A percentile compares a stretch with the other conserved stretches of the same genome.
Evolutionary conservation across 768 basidiomycete species (phyloP).

Genomic region (Albatrellus ellisii): DNA sequence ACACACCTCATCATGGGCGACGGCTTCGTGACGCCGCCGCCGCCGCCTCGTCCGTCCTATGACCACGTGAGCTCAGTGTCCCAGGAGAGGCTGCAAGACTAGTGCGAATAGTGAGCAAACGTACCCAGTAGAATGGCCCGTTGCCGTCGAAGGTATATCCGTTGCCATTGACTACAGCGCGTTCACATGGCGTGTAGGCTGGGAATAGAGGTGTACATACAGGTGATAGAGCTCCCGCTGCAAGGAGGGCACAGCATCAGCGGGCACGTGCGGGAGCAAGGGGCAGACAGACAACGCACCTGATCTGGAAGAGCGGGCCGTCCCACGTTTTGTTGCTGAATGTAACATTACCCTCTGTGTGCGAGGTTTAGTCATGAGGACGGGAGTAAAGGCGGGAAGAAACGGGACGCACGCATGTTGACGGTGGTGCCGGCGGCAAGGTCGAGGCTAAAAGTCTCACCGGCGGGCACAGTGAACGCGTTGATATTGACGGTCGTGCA

Average conservation of each 20-base stretch:
- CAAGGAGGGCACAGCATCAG: too few relatives aligned
- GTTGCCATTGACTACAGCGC: slow-evolving; percentile 25
- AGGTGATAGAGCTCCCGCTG: too few relatives aligned
- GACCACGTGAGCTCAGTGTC: neutral
- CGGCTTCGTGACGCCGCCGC: slow-evolving; percentile 20
- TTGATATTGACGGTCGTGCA: slow-evolving; percentile 49
- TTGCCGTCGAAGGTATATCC: slow-evolving; percentile 28
- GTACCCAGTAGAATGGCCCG: slow-evolving; percentile 32
- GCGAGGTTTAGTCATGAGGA: neutral
- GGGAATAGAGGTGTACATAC: neutral
- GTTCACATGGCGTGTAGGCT: neutral
- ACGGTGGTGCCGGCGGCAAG: slow-evolving; percentile 39
- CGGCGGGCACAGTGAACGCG: slow-evolving; percentile 42
- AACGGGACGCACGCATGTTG: slow-evolving; percentile 35
- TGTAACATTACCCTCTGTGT: slow-evolving; percentile 45
- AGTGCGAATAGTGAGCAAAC: neutral
- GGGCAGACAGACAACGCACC: neutral
- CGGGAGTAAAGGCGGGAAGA: neutral
- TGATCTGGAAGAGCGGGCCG: slow-evolving; percentile 39
- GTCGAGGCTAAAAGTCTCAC: slow-evolving; percentile 33
- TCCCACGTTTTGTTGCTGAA: slow-evolving; percentile 41
- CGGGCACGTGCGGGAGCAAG: neutral
- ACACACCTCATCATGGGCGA: slow-evolving; percentile 29
- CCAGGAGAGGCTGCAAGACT: neutral
- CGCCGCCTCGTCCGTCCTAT: slow-evolving; percentile 20